These are phyloP conservation scores for Corchorus olitorius DNA, from an alignment of 345 rosid species.

Conservation along the genomic window DNA sequence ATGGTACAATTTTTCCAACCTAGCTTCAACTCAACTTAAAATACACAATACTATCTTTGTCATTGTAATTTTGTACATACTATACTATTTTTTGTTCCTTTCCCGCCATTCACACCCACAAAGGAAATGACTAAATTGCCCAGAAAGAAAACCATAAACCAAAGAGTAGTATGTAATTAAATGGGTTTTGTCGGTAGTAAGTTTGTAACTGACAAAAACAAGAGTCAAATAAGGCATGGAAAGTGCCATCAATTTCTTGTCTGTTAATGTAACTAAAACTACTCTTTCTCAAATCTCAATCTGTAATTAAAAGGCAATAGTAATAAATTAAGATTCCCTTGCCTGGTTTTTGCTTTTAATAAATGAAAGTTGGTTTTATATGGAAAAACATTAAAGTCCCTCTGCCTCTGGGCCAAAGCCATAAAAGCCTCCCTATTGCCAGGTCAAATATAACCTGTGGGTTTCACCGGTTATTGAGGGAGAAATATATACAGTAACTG, in stretches of 20 bases:
- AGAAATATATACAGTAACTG: not conserved
- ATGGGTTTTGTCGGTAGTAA: not conserved
- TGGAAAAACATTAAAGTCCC: not conserved
- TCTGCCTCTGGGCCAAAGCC: not conserved
- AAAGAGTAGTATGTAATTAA: not conserved
- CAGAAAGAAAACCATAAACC: not conserved
- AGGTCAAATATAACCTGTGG: not conserved
- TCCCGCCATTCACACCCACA: not conserved
- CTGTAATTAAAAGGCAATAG: not conserved
- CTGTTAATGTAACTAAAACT: not conserved
- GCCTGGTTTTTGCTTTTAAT: conserved; percentile 1
- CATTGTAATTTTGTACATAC: not conserved
- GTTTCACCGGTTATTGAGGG: not conserved
- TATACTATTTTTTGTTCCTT: not conserved
- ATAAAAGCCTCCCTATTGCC: not conserved
- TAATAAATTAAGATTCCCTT: not conserved
- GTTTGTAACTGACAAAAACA: not conserved
- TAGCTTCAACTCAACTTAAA: not conserved
- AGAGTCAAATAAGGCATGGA: not conserved
- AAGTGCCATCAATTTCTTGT: not conserved
- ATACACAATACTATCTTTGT: not conserved
- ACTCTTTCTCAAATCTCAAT: not conserved
- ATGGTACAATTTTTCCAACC: not conserved
- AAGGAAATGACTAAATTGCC: not conserved
- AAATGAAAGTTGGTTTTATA: not conserved